Base-by-base conservation (phyloP, 2,329 filamentous ascomycete species). In the Emericellopsis atlantica region DNA sequence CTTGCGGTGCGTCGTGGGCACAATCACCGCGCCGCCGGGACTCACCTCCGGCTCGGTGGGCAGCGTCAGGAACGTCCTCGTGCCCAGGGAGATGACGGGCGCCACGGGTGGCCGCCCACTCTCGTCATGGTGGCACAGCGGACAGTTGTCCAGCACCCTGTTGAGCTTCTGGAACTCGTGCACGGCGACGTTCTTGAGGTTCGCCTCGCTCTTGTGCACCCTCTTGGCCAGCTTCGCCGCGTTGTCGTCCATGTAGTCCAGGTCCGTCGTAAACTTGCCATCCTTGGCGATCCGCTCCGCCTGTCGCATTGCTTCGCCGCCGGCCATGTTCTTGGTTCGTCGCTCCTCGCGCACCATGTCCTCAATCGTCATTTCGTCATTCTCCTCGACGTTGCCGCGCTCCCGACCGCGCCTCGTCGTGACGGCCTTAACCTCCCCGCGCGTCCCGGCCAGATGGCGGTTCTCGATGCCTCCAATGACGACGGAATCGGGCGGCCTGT, bases 161-260 rank as follows among this genome's bases (percentile, higher is more conserved):
- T 89, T 88, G 68, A 93, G 82, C 59, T 86, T 89, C 50, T 94
- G 87, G 56, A 90, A 94, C 45, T 96, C 89, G 51, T 71, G 71
- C 46, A 98, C 84, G 4, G 93, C 88, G 40, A 78, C 74, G 56
- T 89, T 95, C 57, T 88, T 89, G 44, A 98, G 74, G 58, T 87
- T 88, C 47, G 86, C 70, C 48, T 94, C 86, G 32, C 83, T 90
- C 58, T 89, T 92, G 55, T 94, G 84, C 12, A 95, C 83, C 22
- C 84, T 80, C 53, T 80, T 82, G 23, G 90, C 89, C 11, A 98
- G 77, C 60, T 90, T 94, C 40, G 79, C 74, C 14, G 92, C 92
- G 54, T 98, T 96, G 51, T 96, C 92, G 57, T 98, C 90, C 72
- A 96, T 84, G 62, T 98, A 98, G 41, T 98, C 90, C 22, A 98